Base-by-base conservation (phyloP, 495 filamentous ascomycete genomes). In the Penicillium lividum region DNA sequence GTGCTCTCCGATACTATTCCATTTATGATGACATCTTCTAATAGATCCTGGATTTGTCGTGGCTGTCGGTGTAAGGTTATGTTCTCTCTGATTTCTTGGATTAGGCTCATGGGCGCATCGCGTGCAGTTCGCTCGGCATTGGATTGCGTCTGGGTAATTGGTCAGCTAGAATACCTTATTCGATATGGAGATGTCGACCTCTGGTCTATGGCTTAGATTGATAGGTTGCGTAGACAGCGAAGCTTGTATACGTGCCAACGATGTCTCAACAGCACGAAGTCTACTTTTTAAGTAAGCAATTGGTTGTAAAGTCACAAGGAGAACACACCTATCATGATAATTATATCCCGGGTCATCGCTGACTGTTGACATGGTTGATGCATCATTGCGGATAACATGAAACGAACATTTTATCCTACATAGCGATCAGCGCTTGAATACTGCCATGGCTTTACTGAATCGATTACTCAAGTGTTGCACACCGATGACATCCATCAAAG, bases 41-140 rank as follows among this genome's bases (percentile, higher is more conserved):
- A 56, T 10, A 45, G 16, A 43, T 58, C 58, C 9, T 55, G 50
- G 6, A 42, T 38, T 6, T 38, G 34, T 15, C 33, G 46, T 36
- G 51, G 51, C 27, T 64, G 45, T 30, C 31, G 25, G 2, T 53
- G 53, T 13, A 56, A 36, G 16, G 54, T 51, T 3, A 61, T 64
- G 28, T 60, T 64, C 5, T 60, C 58, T 51, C 58, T 47, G 9
- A 61, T 57, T 31, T 64, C 58, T 56, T 64, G 57, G 16, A 61
- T 64, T 6, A 61, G 62, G 31, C 54, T 64, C 62, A 64, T 60
- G 2, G 62, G 62, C 8, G 62, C 62, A 56, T 64, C 45, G n/a
- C 62, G 58, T 5, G 62, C 51, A 11, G 62, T 64, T 49, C 42
- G 30, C 10, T 64, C 62, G 15, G 45, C 51, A 16, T 28, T 48